Conservation (phyloP, 2,329 filamentous ascomycete genomes). For the Ceratocystis smalleyi region DNA sequence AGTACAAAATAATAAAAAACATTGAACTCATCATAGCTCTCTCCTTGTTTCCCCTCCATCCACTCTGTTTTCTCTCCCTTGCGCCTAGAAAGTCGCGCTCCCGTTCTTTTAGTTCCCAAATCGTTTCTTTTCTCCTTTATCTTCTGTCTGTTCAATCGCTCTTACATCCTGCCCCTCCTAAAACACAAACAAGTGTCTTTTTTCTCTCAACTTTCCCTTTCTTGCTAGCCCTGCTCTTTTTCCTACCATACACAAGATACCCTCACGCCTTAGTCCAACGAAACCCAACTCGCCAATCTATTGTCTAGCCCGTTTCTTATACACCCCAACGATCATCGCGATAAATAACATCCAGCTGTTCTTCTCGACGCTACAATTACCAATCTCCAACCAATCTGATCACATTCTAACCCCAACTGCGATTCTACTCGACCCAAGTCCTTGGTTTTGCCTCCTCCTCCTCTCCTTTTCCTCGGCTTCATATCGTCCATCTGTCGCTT, state of each 20-base stretch:
- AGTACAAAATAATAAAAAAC: too few relatives aligned
- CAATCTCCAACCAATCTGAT: neutral
- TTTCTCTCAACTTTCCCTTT: neutral
- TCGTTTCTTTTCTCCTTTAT: neutral
- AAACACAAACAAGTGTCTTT: conserved; percentile 1
- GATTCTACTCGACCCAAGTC: neutral
- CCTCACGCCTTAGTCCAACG: neutral
- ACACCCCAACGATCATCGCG: neutral
- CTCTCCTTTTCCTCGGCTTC: neutral
- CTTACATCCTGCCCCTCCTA: neutral
- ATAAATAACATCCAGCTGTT: neutral
- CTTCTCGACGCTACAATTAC: neutral
- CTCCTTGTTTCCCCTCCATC: too few relatives aligned
- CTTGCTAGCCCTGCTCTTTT: neutral
- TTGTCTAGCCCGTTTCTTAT: neutral
- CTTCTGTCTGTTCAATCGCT: neutral
- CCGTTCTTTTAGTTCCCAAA: neutral
- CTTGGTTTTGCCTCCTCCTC: neutral
- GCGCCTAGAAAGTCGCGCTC: neutral
- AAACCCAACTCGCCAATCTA: neutral
- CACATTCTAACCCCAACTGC: neutral
- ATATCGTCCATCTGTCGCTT: neutral
- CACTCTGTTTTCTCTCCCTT: neutral
- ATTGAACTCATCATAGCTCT: too few relatives aligned
- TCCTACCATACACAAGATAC: neutral